Evolutionary conservation across 1,139 yeast genomes (phyloP).

Genomic region (Eremothecium gossypii): DNA sequence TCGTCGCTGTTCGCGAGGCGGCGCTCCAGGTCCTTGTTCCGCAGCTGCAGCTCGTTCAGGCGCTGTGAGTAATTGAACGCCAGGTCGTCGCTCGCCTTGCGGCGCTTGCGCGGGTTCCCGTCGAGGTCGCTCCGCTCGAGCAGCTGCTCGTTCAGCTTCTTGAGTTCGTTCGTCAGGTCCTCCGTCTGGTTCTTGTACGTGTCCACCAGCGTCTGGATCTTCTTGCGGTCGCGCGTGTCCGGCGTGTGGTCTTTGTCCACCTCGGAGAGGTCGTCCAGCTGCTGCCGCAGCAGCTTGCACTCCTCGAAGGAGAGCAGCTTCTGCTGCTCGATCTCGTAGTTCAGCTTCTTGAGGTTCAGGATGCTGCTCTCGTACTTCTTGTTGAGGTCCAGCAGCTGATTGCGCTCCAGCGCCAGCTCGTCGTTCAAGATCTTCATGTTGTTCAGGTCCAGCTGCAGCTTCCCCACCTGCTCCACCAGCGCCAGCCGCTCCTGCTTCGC

Average conservation of each 20-base stretch:
- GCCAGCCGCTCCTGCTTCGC: constrained; percentile 35
- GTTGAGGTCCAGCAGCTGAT: constrained; percentile 29
- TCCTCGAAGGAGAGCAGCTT: constrained; percentile 51
- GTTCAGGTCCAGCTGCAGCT: constrained; percentile 26
- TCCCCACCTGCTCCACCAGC: constrained; percentile 34
- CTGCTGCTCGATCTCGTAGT: constrained; percentile 42
- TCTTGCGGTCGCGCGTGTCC: constrained; percentile 18
- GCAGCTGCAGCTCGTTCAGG: constrained; percentile 33
- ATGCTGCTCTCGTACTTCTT: constrained; percentile 28
- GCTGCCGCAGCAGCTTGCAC: constrained; percentile 47
- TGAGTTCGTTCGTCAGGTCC: constrained; percentile 34
- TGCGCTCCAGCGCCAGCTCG: constrained; percentile 32
- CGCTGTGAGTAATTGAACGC: constrained; percentile 31
- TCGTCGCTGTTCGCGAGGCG: constrained; percentile 34
- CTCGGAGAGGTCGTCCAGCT: constrained; percentile 31
- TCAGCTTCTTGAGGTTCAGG: constrained; percentile 33
- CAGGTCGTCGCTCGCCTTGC: constrained; percentile 26
- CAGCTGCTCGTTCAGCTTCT: constrained; percentile 26
- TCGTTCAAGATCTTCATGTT: constrained; percentile 26
- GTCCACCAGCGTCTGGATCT: constrained; percentile 42
- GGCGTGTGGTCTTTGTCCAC: constrained; percentile 9
- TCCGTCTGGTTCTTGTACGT: constrained; percentile 49
- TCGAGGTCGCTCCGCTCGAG: constrained; percentile 20
- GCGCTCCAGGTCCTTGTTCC: constrained; percentile 36
- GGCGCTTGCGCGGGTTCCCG: constrained; percentile 21